Evolutionary conservation across 1,284 basidiomycete genomes (phyloP), one percentile per base, ranked within the genome.

Genomic region (Veloboletus limbatus): DNA sequence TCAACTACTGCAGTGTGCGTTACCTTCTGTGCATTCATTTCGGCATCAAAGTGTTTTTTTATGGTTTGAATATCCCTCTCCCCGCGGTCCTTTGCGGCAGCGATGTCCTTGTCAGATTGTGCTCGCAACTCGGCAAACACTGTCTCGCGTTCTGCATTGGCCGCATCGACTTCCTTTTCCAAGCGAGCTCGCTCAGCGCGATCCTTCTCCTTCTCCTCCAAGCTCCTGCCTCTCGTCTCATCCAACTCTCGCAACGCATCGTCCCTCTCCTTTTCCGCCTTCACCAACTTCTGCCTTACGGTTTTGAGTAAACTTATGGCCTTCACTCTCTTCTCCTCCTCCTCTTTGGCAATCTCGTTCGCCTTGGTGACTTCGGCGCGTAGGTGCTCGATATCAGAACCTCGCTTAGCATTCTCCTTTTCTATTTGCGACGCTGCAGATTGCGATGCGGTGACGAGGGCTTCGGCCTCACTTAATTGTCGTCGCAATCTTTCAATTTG

Each of bases 291-390:
- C 67, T 91, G 85, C 41, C 94, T 73, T n/a, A 97, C 89, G 2
- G 92, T 88, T 72, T 96, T 96, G 52, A 97, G 71, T 25, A 96
- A 69, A 40, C 82, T 85, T 51, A 97, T 87, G 0, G 93, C 92
- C 62, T 97, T 97, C n/a, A 82, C 79, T 11, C 94, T 82, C 67
- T 97, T 97, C 67, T 97, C 94, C 65, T 97, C 94, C 62, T 97
- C 94, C 54, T 96, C 93, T 63, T 90, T 95, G 2, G 82, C 83
- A 2, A 73, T 52, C 10, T 70, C 72, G 54, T 82, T 85, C 2
- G 78, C 70, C 48, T 79, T 81, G 32, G 81, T 75, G 3, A 85
- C 63, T 45, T 93, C 88, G 8, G 71, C 60, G 27, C 75, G 74
- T 8, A 92, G 68, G 32, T 74, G 73, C 4, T 78, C 74, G 1